phyloP scores from a whole-genome alignment of 2,329 filamentous ascomycete species.

The Mycosphaerella sp. region DNA sequence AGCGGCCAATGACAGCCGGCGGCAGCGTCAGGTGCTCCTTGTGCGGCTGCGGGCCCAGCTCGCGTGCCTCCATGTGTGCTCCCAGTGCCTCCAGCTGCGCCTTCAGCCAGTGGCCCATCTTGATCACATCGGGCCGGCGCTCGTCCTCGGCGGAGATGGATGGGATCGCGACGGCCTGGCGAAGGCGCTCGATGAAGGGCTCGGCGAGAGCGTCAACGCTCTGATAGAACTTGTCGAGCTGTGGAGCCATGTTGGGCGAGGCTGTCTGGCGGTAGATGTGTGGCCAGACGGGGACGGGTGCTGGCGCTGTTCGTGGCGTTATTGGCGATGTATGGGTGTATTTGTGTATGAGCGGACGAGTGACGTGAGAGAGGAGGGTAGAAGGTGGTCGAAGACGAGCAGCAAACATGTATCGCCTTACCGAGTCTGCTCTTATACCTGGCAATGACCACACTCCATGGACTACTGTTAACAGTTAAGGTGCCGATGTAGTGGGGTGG shows the following conservation, averaged over 20 bases:
- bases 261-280: constrained; percentile 39
- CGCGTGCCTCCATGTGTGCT: constrained; percentile 77
- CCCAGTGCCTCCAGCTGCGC: constrained; percentile 76
- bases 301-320: neutral
- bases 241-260: constrained; percentile 65
- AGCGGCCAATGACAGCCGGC: constrained; percentile 84
- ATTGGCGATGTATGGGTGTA: neutral
- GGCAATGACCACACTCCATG: no score
- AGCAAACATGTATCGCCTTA: constrained; percentile 16
- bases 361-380: neutral
- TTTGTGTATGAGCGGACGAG: neutral
- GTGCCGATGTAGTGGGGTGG: no score
- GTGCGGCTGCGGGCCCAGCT: constrained; percentile 84
- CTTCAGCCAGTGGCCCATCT: constrained; percentile 90
- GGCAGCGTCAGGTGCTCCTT: constrained; percentile 87
- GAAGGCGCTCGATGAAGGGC: constrained; percentile 81
- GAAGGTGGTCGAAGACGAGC: constrained; percentile 1
- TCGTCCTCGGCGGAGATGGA: constrained; percentile 90
- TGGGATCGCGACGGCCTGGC: constrained; percentile 90
- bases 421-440: no score
- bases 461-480: no score
- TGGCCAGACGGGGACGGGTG: constrained; percentile 35
- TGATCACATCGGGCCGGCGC: constrained; percentile 83
- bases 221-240: constrained; percentile 88
- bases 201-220: constrained; percentile 76